Percentiles rank a stretch among this genome's conserved stretches.
Evolutionary conservation across 306 rosid genomes (phyloP).

Genomic region (Carpinus fangiana): DNA sequence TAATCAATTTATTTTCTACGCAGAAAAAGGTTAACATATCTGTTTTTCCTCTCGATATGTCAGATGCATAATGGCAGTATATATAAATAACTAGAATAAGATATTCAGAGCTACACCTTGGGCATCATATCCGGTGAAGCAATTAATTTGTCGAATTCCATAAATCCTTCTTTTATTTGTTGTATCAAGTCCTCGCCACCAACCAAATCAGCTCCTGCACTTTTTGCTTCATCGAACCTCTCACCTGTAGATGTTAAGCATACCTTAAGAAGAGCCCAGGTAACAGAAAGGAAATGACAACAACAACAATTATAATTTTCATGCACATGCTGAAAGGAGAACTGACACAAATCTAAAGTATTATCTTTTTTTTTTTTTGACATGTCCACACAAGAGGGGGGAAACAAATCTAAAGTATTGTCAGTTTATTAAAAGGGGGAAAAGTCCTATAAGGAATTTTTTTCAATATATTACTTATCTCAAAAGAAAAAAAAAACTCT

Average conservation of each 20-base stretch:
- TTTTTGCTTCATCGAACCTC: constrained; percentile 91
- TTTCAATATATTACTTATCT: background rate
- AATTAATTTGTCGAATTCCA: constrained; percentile 98
- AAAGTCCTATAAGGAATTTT: background rate
- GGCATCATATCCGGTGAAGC: constrained; percentile 99
- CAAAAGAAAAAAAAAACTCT: background rate
- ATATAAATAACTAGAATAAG: constrained; percentile 24
- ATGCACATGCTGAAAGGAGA: background rate
- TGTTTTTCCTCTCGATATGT: background rate
- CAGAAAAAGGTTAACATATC: background rate
- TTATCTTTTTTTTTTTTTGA: too few species aligned
- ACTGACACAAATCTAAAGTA: background rate
- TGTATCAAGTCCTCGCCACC: constrained; percentile 99
- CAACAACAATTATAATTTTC: background rate
- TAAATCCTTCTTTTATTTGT: constrained; percentile 94
- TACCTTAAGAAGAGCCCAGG: constrained; percentile 25
- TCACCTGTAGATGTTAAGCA: constrained; percentile 60
- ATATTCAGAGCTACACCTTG: constrained; percentile 63
- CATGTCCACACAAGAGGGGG: too few species aligned
- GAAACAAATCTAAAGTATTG: too few species aligned
- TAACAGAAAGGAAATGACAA: constrained; percentile 10
- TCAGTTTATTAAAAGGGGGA: background rate
- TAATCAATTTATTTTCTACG: background rate
- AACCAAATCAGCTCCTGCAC: constrained; percentile 96
- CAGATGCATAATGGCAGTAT: background rate